A percentile compares a stretch with the other conserved stretches of the same genome.
Conservation (phyloP, 371 early-diverging fungal genomes). For the Mucor plumbeus region DNA sequence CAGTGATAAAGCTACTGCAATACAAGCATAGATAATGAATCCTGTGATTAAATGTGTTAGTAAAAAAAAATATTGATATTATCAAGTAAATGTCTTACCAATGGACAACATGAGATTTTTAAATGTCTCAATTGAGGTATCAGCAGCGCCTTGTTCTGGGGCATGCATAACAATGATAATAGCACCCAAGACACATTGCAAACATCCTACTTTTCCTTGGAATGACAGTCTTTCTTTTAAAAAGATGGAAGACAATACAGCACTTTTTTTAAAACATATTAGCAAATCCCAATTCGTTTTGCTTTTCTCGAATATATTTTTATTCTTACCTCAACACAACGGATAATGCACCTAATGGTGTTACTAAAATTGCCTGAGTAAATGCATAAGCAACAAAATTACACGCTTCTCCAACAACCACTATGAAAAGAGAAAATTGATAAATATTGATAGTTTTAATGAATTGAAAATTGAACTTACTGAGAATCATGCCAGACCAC, state of each 20-base stretch:
- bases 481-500: slow-evolving; percentile 92
- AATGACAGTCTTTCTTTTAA: slow-evolving; percentile 83
- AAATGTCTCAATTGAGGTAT: slow-evolving; percentile 84
- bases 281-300: no score
- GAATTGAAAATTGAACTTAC: slow-evolving; percentile 39
- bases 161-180: slow-evolving; percentile 91
- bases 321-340: slow-evolving; percentile 55
- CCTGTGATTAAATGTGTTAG: slow-evolving; percentile 40
- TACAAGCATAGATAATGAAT: slow-evolving; percentile 79
- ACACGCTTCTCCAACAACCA: slow-evolving; percentile 85
- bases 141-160: slow-evolving; percentile 81
- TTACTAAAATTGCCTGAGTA: slow-evolving; percentile 94
- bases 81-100: slow-evolving; percentile 37
- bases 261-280: slow-evolving; percentile 48
- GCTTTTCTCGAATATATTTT: background rate
- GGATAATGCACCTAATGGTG: slow-evolving; percentile 92
- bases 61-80: background rate
- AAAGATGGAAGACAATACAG: slow-evolving; percentile 88
- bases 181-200: slow-evolving; percentile 90
- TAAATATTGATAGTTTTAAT: background rate
- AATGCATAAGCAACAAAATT: slow-evolving; percentile 97
- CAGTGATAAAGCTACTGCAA: slow-evolving; percentile 63
- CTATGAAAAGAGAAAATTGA: slow-evolving; percentile 30
- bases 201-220: slow-evolving; percentile 90
- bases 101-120: slow-evolving; percentile 75